A percentile compares a stretch with the other conserved stretches of the same genome.
phyloP scores from a whole-genome alignment of 208 protist genomes.

The Crithidia bombi region DNA sequence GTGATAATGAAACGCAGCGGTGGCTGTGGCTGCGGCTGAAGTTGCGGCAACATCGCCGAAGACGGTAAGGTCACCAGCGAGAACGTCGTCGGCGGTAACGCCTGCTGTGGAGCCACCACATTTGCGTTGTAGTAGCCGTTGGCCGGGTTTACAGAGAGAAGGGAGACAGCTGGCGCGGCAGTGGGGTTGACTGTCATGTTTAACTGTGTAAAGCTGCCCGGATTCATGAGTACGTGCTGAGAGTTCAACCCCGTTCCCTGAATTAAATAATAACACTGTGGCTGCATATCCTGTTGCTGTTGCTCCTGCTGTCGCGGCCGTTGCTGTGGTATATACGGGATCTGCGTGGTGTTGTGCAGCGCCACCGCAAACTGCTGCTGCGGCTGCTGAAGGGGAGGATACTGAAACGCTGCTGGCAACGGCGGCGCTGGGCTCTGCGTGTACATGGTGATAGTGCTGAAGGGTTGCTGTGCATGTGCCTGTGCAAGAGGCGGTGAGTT shows the following conservation, averaged over 20 bases:
- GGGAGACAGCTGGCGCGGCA: not conserved
- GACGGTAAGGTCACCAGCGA: not conserved
- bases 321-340: not conserved
- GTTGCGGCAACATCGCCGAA: not conserved
- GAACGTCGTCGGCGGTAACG: not conserved
- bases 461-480: not conserved
- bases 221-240: not conserved
- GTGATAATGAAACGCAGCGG: not conserved
- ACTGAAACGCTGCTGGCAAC: not conserved
- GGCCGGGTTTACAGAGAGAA: not conserved
- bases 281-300: not conserved
- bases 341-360: not conserved
- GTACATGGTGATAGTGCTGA: slow-evolving; percentile 4
- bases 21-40: not conserved
- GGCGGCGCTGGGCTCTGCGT: not conserved
- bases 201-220: not conserved
- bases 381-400: not conserved
- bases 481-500: not conserved
- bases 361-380: not conserved
- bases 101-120: not conserved
- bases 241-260: not conserved
- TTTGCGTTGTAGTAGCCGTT: not conserved
- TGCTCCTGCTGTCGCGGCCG: not conserved
- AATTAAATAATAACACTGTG: not conserved
- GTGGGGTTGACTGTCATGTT: not conserved